phyloP scores from a whole-genome alignment of 139 green algal species.

The Picochlorum sp. region DNA sequence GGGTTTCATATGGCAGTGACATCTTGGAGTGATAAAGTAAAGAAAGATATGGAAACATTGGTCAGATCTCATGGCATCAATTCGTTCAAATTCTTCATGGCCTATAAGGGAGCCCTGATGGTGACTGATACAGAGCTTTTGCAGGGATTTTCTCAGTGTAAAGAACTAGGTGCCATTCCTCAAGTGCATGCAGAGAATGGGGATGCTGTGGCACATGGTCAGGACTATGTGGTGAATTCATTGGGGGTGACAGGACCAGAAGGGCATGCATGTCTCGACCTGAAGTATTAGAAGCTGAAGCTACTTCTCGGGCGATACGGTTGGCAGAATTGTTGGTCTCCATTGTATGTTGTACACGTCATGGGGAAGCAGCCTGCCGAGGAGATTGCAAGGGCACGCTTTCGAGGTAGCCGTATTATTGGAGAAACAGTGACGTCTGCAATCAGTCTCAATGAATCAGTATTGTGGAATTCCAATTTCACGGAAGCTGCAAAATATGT shows the following conservation, averaged over 20 bases:
- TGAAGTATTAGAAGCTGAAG: conserved; percentile 76
- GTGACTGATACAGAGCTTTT: conserved; percentile 72
- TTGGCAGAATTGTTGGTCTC: conserved; percentile 65
- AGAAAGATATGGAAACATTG: conserved; percentile 67
- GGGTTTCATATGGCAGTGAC: conserved; percentile 94
- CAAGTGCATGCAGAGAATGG: conserved; percentile 88
- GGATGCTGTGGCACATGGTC: conserved; percentile 69
- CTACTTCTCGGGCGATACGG: conserved; percentile 72
- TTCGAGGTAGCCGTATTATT: conserved; percentile 40
- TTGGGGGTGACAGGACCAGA: conserved; percentile 72
- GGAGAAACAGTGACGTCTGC: conserved; percentile 77
- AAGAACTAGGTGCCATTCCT: conserved; percentile 76
- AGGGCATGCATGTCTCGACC: conserved; percentile 81
- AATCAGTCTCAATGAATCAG: conserved; percentile 62
- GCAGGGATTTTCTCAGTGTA: conserved; percentile 65
- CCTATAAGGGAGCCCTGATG: conserved; percentile 80
- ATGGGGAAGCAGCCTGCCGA: conserved; percentile 80
- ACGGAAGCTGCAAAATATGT: conserved; percentile 67
- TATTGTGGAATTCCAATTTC: conserved; percentile 73
- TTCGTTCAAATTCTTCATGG: conserved; percentile 98
- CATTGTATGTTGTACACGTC: conserved; percentile 97
- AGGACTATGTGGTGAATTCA: conserved; percentile 45
- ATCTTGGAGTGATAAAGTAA: conserved; percentile 57
- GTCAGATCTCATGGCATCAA: conserved; percentile 68
- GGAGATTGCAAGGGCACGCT: conserved; percentile 38